Evolutionary conservation across 352 stramenopile genomes (phyloP).

Genomic region (Globisporangium abappressorium): DNA sequence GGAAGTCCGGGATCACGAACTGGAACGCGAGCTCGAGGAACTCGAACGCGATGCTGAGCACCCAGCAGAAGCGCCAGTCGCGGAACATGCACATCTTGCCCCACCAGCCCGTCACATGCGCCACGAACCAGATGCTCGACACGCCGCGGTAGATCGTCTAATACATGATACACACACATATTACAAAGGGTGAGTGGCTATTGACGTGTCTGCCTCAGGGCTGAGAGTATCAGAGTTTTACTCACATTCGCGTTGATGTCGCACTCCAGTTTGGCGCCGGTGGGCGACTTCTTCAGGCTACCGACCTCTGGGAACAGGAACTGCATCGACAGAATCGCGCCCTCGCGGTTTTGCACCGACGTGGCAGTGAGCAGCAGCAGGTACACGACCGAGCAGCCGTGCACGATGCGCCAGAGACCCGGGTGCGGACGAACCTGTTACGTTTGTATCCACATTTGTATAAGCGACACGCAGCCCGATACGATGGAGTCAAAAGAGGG

Average conservation of each 20-base stretch:
- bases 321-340: conserved; percentile 64
- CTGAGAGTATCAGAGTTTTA: background rate
- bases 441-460: conserved; percentile 1
- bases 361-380: conserved; percentile 64
- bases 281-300: conserved; percentile 27
- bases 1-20: conserved; percentile 91
- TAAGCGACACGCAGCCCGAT: background rate
- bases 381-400: conserved; percentile 78
- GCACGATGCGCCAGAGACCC: conserved; percentile 75
- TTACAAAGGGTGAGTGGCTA: background rate
- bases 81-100: conserved; percentile 94
- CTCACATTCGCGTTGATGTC: conserved; percentile 54
- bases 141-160: conserved; percentile 65
- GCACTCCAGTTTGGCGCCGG: conserved; percentile 41
- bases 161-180: background rate
- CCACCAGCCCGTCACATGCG: conserved; percentile 86
- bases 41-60: conserved; percentile 90
- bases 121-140: conserved; percentile 84
- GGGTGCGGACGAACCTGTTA: conserved; percentile 55
- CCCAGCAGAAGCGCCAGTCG: conserved; percentile 92
- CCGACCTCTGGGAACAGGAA: conserved; percentile 76
- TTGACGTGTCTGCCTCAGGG: background rate
- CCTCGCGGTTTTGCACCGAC: conserved; percentile 65
- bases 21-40: conserved; percentile 86
- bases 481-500: no score